These are phyloP conservation scores for Hyaloperonospora brassicae DNA, from an alignment of 352 stramenopile genomes.

Conservation along the genomic window DNA sequence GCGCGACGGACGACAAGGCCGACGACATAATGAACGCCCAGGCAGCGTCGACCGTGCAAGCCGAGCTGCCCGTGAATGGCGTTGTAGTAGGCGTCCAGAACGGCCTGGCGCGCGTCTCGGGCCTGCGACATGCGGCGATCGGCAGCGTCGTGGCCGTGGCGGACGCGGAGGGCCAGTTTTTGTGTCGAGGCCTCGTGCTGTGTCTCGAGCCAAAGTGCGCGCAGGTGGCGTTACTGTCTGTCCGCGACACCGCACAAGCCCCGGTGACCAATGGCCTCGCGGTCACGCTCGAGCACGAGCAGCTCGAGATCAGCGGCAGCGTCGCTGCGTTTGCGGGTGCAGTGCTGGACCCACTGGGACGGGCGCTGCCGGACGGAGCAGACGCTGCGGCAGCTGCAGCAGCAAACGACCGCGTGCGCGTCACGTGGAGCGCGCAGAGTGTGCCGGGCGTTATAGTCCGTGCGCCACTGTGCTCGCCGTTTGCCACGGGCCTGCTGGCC, in stretches of 20 bases:
- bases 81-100: constrained; percentile 66
- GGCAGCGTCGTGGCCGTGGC: constrained; percentile 58
- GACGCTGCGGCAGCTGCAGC: background rate
- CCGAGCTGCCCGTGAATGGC: constrained; percentile 39
- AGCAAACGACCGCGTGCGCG: constrained; percentile 29
- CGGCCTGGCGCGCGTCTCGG: constrained; percentile 62
- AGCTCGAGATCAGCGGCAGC: constrained; percentile 46
- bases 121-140: constrained; percentile 58
- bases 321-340: constrained; percentile 35
- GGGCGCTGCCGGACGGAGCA: constrained; percentile 19
- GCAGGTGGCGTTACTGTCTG: constrained; percentile 51
- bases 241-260: background rate
- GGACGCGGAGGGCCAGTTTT: constrained; percentile 9
- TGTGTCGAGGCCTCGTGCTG: constrained; percentile 46
- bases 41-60: constrained; percentile 9
- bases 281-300: constrained; percentile 41
- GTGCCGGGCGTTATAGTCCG: constrained; percentile 62
- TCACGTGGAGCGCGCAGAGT: constrained; percentile 49
- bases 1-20: constrained; percentile 29
- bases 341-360: constrained; percentile 46
- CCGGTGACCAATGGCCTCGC: constrained; percentile 49
- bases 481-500: constrained; percentile 55
- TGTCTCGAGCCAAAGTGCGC: constrained; percentile 52
- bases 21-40: constrained; percentile 6
- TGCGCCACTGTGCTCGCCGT: constrained; percentile 37